phyloP scores from a whole-genome alignment of 257 asterid genomes.

The Ehretia macrophylla region DNA sequence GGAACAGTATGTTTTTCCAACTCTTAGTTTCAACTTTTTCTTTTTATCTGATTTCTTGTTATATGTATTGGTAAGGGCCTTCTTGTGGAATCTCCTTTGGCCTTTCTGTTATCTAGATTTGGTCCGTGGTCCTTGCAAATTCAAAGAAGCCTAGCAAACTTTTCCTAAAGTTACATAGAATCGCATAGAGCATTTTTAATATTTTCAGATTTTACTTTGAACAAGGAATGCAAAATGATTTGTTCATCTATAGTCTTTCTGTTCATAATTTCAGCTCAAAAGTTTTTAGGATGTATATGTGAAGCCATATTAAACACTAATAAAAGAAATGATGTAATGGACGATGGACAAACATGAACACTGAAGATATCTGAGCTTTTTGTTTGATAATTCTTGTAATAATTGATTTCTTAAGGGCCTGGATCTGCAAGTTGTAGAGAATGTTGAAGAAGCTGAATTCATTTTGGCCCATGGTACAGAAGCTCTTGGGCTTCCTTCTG shows the following conservation, averaged over 20 bases:
- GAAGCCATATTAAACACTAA: background rate
- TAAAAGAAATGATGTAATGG: too few species aligned
- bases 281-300: background rate
- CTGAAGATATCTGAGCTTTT: background rate
- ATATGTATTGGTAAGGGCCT: too few species aligned
- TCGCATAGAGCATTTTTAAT: too few species aligned
- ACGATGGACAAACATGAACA: too few species aligned
- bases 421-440: slow-evolving; percentile 76
- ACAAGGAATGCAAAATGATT: background rate
- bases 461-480: slow-evolving; percentile 94
- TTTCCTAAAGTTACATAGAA: too few species aligned
- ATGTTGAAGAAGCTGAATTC: slow-evolving; percentile 74
- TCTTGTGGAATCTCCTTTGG: too few species aligned
- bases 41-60: slow-evolving; percentile 1
- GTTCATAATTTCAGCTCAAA: background rate
- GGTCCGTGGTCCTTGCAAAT: too few species aligned
- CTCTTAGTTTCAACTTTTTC: background rate
- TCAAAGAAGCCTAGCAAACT: too few species aligned
- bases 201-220: too few species aligned
- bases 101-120: too few species aligned
- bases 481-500: slow-evolving; percentile 85
- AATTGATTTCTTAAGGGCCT: slow-evolving; percentile 57
- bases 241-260: background rate
- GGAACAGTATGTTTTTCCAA: too few species aligned
- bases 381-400: slow-evolving; percentile 3